Evolutionary conservation across 1,139 yeast genomes (phyloP), one percentile per base, ranked within the genome.

Genomic region (Taphrina betulina): DNA sequence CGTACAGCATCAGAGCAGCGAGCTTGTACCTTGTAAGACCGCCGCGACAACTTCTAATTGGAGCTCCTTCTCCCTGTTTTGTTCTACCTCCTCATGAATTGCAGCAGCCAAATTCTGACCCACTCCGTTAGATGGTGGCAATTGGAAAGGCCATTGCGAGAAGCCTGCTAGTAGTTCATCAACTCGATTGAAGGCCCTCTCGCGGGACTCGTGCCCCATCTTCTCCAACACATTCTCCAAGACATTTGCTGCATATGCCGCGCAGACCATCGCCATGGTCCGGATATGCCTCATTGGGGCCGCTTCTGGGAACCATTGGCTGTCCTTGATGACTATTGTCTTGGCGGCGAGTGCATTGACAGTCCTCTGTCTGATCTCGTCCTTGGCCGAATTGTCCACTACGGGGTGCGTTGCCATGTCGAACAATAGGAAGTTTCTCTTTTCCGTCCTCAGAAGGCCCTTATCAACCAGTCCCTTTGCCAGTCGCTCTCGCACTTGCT

Each of bases 361-460:
- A 33, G 88, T 80, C 66, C 97, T 79, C 62, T 81, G 78, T 61
- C 83, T 81, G 51, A 81, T 75, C 58, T 88, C 82, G 63, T 85
- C 85, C 69, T 89, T 94, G 65, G 95, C 87, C 45, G 85, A 78
- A 57, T 83, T 73, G 71, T 92, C 98, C 36, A 94, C 85, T 12
- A 92, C 81, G 2, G 99, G 99, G 70, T 94, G 98, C 5, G 98
- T 94, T 22, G 98, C 96, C 96, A 92, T 92, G 71, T 92, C 98
- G 65, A 92, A 92, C 58, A 92, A 75, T 67, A 94, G 82, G 70
- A 92, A 92, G 73, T 88, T 94, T 68, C 90, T 89, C 68, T 95
- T 81, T 69, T 92, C 98, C 1, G 98, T 94, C 71, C 96, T 82
- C 66, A 94, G 77, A 52, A 92, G 84, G n/a, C 98, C 98, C 72